Base-by-base conservation (phyloP, 2,329 filamentous ascomycete genomes). In the Fusarium zealandicum region DNA sequence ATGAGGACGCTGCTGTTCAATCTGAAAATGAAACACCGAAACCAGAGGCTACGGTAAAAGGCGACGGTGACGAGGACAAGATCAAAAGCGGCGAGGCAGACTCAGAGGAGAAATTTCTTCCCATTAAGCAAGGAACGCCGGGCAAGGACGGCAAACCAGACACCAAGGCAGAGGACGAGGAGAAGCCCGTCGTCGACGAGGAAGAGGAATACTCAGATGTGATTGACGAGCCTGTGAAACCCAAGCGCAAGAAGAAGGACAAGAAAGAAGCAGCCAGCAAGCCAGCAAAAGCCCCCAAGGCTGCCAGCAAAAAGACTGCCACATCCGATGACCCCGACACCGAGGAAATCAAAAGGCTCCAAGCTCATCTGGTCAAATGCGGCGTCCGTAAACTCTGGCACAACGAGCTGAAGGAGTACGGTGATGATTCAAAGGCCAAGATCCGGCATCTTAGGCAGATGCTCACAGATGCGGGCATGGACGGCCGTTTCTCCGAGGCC, bases 301-400 rank as follows among this genome's bases (percentile, higher is more conserved):
- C 67, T 13, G 39, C 48, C 6, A 27, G 42, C 40, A 73, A 71
- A 58, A 72, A 66, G 54, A 72, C 75, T 42, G 33, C 68, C 16
- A 54, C 64, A 7, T 42, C 73, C 3, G 69, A 75, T 14, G 70
- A 92, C 59, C 84, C 88, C 0, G 83, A 92, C 55, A 85, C 91
- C 54, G 86, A 84, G 4, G 90, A 96, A 71, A 89, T 97, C 70
- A 98, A 96, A 73, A 89, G 87, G 41, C 80, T 98, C 4, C 93
- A 98, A 75, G 84, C 86, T 8, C 92, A 93, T 73, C 82, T 99
- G 6, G 76, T 88, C 38, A 96, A 97, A 74, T 99, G 93, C 68
- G 93, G 93, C 25, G 85, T 97, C 49, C 89, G 92, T 46, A 98
- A 97, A 71, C 84, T 97, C 57, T 99, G 95, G 93, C 84, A 83